These are phyloP conservation scores for Cladosporium sp. DNA, from an alignment of 2,329 filamentous ascomycete genomes.

Conservation along the genomic window DNA sequence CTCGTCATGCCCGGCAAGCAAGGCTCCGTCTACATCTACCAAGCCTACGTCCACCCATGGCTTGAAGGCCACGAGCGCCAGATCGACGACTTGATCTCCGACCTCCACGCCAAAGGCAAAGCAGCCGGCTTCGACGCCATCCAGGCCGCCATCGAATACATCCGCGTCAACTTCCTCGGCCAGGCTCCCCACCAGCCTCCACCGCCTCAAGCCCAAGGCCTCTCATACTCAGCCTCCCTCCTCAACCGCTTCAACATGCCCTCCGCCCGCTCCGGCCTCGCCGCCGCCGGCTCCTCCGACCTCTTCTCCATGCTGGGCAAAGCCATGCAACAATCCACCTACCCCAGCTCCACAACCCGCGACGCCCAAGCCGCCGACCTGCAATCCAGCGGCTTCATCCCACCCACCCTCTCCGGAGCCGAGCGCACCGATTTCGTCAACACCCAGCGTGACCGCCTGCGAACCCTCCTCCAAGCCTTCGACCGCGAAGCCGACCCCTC, in stretches of 20 bases:
- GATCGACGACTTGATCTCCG: constrained; percentile 87
- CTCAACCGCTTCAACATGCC: constrained; percentile 86
- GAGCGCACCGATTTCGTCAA: constrained; percentile 72
- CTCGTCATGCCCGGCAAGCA: constrained; percentile 97
- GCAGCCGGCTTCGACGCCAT: constrained; percentile 64
- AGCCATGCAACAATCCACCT: constrained; percentile 56
- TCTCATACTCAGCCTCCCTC: constrained; percentile 71
- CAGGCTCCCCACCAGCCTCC: constrained; percentile 58
- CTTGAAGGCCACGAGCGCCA: constrained; percentile 78
- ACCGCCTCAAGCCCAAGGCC: constrained; percentile 42
- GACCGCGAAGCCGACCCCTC: constrained; percentile 63
- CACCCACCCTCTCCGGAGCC: constrained; percentile 62
- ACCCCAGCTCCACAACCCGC: constrained; percentile 32
- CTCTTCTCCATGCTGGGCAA: constrained; percentile 75
- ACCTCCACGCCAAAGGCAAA: constrained; percentile 73
- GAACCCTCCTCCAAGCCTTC: constrained; percentile 69
- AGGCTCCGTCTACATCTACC: constrained; percentile 81
- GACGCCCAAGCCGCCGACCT: constrained; percentile 47
- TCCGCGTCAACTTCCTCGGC: constrained; percentile 76
- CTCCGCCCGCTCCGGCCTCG: constrained; percentile 53
- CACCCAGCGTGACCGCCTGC: constrained; percentile 73
- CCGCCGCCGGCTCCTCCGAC: constrained; percentile 52
- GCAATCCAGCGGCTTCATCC: constrained; percentile 63
- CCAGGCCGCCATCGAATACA: constrained; percentile 45
- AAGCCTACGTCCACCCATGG: constrained; percentile 81